These are phyloP conservation scores for Curvularia spicifera DNA, from an alignment of 2,329 filamentous ascomycete genomes.

Conservation along the genomic window DNA sequence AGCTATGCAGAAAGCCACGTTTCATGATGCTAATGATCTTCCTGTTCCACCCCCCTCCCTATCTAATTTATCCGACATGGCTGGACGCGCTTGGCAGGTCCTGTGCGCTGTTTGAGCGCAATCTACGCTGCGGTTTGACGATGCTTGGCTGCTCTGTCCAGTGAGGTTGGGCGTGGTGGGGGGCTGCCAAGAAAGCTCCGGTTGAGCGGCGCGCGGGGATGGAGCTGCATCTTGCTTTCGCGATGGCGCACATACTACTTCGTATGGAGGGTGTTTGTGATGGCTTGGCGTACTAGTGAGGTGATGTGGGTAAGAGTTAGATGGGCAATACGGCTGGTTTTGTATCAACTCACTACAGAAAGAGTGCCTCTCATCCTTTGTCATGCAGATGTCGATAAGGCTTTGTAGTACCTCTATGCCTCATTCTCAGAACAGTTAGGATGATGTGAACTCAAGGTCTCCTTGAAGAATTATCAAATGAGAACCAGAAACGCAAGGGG, in stretches of 20 bases:
- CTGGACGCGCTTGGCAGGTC: slow-evolving; percentile 17
- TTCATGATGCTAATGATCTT: slow-evolving; percentile 21
- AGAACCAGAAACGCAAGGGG: too few species aligned
- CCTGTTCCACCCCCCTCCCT: slow-evolving; percentile 14
- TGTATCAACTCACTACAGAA: neutral
- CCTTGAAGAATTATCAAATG: too few species aligned
- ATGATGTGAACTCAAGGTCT: too few species aligned
- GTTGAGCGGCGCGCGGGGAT: neutral
- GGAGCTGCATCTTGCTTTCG: neutral
- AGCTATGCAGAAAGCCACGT: slow-evolving; percentile 25
- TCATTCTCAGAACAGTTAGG: too few species aligned
- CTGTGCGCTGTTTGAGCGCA: neutral
- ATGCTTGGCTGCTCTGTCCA: neutral
- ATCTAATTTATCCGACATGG: slow-evolving; percentile 17
- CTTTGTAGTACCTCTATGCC: too few species aligned
- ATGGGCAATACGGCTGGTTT: neutral
- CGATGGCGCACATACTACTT: neutral
- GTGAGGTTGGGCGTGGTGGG: neutral
- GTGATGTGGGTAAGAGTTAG: neutral
- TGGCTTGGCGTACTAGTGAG: neutral
- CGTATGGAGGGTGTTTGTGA: neutral
- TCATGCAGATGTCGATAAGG: too few species aligned
- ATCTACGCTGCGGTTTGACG: slow-evolving; percentile 9
- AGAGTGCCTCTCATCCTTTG: too few species aligned
- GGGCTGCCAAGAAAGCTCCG: neutral